These are phyloP conservation scores for Heterobasidion occidentale DNA, from an alignment of 1,284 basidiomycete species.

Conservation along the genomic window DNA sequence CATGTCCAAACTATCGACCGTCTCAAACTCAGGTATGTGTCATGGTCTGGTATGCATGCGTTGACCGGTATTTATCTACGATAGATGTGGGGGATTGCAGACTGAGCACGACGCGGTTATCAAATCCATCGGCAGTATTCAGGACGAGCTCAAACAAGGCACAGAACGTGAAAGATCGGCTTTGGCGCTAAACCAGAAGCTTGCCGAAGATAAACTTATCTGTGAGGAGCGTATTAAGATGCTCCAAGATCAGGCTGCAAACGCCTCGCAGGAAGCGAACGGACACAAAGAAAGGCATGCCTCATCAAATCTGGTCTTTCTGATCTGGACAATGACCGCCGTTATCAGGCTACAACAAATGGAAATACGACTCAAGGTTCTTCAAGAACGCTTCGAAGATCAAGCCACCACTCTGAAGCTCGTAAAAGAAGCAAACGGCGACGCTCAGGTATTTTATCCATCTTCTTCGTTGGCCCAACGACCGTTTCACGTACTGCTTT, in stretches of 20 bases:
- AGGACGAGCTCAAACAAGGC: neutral
- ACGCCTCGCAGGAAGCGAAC: neutral
- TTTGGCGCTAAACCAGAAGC: neutral
- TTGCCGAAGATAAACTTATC: neutral
- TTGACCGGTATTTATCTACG: neutral
- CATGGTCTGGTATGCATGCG: neutral
- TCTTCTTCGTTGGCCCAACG: neutral
- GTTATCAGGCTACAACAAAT: constrained; percentile 14
- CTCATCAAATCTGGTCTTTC: neutral
- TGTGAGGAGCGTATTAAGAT: neutral
- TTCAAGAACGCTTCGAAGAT: constrained; percentile 56
- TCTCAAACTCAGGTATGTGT: neutral
- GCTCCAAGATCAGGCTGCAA: neutral
- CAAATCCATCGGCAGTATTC: neutral
- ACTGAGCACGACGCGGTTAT: neutral
- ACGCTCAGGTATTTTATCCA: constrained; percentile 36
- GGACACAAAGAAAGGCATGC: neutral
- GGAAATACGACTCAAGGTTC: constrained; percentile 31
- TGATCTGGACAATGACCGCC: neutral
- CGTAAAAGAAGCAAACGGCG: constrained; percentile 44
- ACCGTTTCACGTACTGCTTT: neutral
- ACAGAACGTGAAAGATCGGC: neutral
- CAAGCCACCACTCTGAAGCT: constrained; percentile 42
- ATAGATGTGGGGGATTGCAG: neutral
- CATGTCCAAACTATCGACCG: neutral